Conservation (phyloP, 208 protist species). For the Wallacemonas sp. region DNA sequence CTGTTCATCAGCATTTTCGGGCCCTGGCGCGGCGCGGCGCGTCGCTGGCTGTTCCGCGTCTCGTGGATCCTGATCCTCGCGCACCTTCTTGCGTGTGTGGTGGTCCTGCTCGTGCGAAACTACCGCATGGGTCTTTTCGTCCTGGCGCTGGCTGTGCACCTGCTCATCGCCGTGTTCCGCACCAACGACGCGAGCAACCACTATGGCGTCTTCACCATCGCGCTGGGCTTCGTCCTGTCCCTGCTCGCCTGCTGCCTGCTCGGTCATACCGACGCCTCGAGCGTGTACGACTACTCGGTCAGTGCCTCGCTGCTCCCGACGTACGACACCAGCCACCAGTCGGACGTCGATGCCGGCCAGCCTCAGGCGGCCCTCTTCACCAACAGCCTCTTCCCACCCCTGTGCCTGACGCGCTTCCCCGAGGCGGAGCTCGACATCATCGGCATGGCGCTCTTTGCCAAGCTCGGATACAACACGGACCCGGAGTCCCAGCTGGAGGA, state of each 20-base stretch:
- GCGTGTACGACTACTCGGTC: slow-evolving; percentile 31
- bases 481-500: slow-evolving; percentile 30
- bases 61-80: slow-evolving; percentile 44
- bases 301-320: slow-evolving; percentile 31
- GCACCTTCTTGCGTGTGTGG: slow-evolving; percentile 49
- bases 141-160: slow-evolving; percentile 52
- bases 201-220: slow-evolving; percentile 47
- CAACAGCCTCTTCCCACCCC: slow-evolving; percentile 22
- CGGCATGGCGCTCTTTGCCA: slow-evolving; percentile 64
- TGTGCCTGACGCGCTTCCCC: slow-evolving; percentile 46
- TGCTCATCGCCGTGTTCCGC: slow-evolving; percentile 44
- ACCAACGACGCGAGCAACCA: slow-evolving; percentile 46
- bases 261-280: slow-evolving; percentile 27
- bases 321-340: slow-evolving; percentile 20
- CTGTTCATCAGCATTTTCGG: slow-evolving; percentile 53
- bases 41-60: slow-evolving; percentile 52
- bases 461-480: slow-evolving; percentile 48
- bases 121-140: slow-evolving; percentile 66
- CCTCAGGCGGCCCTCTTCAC: slow-evolving; percentile 12
- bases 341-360: slow-evolving; percentile 13
- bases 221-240: slow-evolving; percentile 31
- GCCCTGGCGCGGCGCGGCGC: slow-evolving; percentile 32
- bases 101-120: slow-evolving; percentile 41
- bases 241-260: slow-evolving; percentile 56
- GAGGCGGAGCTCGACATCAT: slow-evolving; percentile 38